Evolutionary conservation across 2,329 filamentous ascomycete species (phyloP).

Genomic region (Amesomyces nigricolor): DNA sequence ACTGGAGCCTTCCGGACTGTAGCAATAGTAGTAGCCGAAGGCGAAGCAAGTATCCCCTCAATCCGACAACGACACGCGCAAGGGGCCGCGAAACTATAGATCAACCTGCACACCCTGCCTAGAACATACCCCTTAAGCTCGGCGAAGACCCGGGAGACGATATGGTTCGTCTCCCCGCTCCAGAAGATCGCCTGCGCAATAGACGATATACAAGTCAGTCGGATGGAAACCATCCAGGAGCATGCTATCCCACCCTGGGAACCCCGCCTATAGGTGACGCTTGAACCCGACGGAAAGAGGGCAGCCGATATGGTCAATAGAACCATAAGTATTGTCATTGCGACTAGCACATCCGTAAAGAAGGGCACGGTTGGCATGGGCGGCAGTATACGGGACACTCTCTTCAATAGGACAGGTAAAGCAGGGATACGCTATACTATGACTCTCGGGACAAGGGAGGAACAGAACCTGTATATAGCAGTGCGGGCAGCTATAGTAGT

Average conservation of each 20-base stretch:
- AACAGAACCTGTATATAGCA: not conserved
- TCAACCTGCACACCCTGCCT: slow-evolving; percentile 11
- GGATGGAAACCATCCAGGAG: slow-evolving; percentile 12
- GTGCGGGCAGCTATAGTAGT: too few relatives aligned
- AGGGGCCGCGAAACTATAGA: slow-evolving; percentile 23
- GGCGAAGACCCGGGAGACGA: slow-evolving; percentile 1
- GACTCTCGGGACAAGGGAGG: slow-evolving; percentile 11
- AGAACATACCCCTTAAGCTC: slow-evolving; percentile 19
- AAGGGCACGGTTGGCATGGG: slow-evolving; percentile 13
- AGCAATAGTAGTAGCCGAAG: too few relatives aligned
- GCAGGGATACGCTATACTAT: slow-evolving; percentile 5
- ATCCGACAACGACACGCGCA: too few relatives aligned
- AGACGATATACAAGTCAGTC: slow-evolving; percentile 3
- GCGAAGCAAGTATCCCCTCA: too few relatives aligned
- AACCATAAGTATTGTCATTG: slow-evolving; percentile 10
- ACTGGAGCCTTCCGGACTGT: too few relatives aligned
- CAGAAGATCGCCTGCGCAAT: slow-evolving; percentile 13
- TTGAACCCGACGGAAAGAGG: slow-evolving; percentile 9
- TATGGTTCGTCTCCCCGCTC: slow-evolving; percentile 13
- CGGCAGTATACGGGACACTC: slow-evolving; percentile 5
- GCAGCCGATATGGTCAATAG: slow-evolving; percentile 7
- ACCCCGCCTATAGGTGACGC: slow-evolving; percentile 4
- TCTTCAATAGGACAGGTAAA: slow-evolving; percentile 9
- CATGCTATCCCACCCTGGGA: slow-evolving; percentile 11
- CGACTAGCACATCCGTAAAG: slow-evolving; percentile 10